A percentile compares a stretch with the other conserved stretches of the same genome.
Conservation (phyloP, 2,329 filamentous ascomycete species). For the Stachybotrys chartarum region DNA sequence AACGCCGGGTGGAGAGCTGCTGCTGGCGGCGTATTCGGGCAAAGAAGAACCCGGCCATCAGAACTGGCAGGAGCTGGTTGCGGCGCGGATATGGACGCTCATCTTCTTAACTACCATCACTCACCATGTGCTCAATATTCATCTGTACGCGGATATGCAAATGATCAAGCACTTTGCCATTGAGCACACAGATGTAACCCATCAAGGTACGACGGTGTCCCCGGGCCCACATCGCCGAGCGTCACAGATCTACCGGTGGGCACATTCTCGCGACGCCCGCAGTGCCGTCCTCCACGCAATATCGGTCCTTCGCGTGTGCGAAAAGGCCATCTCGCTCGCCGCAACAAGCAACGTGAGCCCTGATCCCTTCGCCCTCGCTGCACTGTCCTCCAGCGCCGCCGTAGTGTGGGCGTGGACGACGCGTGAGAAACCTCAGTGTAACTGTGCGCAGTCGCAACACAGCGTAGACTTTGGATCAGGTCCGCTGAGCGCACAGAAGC, state of each 20-base stretch:
- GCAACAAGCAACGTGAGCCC: constrained; percentile 7
- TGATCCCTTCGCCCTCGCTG: constrained; percentile 26
- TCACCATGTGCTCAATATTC: constrained; percentile 27
- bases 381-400: constrained; percentile 20
- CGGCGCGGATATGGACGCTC: constrained; percentile 19
- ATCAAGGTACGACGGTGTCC: constrained; percentile 7
- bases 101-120: constrained; percentile 25
- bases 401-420: constrained; percentile 28
- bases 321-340: constrained; percentile 5
- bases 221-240: constrained; percentile 12
- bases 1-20: constrained; percentile 7
- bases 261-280: constrained; percentile 18
- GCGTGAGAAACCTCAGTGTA: constrained; percentile 15
- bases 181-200: constrained; percentile 5
- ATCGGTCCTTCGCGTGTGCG: constrained; percentile 19
- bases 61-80: constrained; percentile 14
- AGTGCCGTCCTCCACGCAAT: constrained; percentile 25
- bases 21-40: constrained; percentile 18
- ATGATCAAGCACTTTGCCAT: constrained; percentile 18
- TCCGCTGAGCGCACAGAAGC: constrained; percentile 14
- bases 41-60: constrained; percentile 15
- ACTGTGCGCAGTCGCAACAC: constrained; percentile 16
- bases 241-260: constrained; percentile 20
- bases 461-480: constrained; percentile 15
- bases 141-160: constrained; percentile 26